Base-by-base conservation (phyloP, 2,329 filamentous ascomycete genomes). In the Alternaria triticimaculans region DNA sequence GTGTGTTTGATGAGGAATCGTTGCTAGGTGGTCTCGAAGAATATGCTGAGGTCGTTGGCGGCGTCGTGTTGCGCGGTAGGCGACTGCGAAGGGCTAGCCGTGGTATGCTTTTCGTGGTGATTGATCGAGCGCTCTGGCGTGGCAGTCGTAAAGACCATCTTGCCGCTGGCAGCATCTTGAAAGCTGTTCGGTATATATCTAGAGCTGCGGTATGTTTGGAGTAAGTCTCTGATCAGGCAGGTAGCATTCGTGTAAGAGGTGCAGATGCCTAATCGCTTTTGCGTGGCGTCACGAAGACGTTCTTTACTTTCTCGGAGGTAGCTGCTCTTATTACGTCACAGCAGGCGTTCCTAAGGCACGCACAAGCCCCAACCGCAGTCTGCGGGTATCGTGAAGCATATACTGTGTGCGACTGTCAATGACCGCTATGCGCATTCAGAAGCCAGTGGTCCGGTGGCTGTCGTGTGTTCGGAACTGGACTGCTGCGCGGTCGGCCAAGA, bases 101-200 rank as follows among this genome's bases (percentile, higher is more conserved):
- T 57, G 68, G 70, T 26, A 63, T 71, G 44, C 53, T 67, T 49
- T 66, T 73, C 18, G 71, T 73, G 48, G 69, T 66, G 28, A 76
- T 67, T n/a, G 70, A 64, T 43, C 70, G 72, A 46, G 72, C 37
- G 30, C 58, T 55, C 44, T 65, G 67, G 61, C 73, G 74, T 26
- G 78, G 72, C 46, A 77, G 66, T 50, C 73, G 65, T 21, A 76
- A 46, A 20, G 71, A 74, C 73, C 74, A 74, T 48, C 76, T 70
- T 41, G 73, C 65, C 58, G 62, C 56, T 21, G 67, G 64, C 26
- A 77, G 61, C 76, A 78, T 79, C 9, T 58, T 72, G 11, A 44
- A 30, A 11, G n/a, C 12, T 30, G 18, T 44, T 26, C 33, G 5
- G 23, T 33, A 18, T 37, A 55, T 64, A 37, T 51, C 43, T 37